phyloP scores from a whole-genome alignment of 495 filamentous ascomycete genomes.

The Hyaloscypha bicolor region DNA sequence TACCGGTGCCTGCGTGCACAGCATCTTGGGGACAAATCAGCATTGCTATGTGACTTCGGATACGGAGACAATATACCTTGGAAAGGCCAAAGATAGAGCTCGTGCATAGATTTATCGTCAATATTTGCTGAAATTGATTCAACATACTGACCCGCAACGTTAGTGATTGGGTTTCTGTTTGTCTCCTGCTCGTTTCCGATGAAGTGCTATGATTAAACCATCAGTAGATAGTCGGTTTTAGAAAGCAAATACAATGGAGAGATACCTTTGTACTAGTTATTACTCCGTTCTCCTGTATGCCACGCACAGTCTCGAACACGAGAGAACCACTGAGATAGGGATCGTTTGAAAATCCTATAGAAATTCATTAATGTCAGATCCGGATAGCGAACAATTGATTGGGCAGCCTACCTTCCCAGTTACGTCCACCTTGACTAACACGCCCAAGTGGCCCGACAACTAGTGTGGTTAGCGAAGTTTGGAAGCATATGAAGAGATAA shows the following conservation, averaged over 20 bases:
- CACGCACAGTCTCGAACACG: no score
- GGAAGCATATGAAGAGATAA: constrained; percentile 42
- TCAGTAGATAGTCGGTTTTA: not conserved
- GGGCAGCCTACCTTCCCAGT: no score
- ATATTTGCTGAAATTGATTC: constrained; percentile 58
- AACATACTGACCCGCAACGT: constrained; percentile 34
- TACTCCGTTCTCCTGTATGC: no score
- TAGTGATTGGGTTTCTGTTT: constrained; percentile 6
- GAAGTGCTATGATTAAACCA: constrained; percentile 47
- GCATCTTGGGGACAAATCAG: constrained; percentile 33
- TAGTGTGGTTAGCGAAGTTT: not conserved
- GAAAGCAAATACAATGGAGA: not conserved
- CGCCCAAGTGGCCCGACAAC: no score
- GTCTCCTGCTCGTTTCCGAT: constrained; percentile 59
- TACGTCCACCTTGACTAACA: no score
- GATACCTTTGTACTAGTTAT: no score
- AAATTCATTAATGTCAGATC: no score
- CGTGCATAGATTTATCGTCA: constrained; percentile 69
- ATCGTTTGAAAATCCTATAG: no score
- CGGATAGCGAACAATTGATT: no score
- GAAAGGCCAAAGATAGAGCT: constrained; percentile 74
- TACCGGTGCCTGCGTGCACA: constrained; percentile 59
- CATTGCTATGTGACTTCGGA: no score
- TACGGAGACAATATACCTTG: constrained; percentile 39
- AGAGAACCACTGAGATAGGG: no score